A percentile compares a stretch with the other conserved stretches of the same genome.
Evolutionary conservation across 2,329 filamentous ascomycete genomes (phyloP).

Genomic region (Sporothrix pseudoabietina): DNA sequence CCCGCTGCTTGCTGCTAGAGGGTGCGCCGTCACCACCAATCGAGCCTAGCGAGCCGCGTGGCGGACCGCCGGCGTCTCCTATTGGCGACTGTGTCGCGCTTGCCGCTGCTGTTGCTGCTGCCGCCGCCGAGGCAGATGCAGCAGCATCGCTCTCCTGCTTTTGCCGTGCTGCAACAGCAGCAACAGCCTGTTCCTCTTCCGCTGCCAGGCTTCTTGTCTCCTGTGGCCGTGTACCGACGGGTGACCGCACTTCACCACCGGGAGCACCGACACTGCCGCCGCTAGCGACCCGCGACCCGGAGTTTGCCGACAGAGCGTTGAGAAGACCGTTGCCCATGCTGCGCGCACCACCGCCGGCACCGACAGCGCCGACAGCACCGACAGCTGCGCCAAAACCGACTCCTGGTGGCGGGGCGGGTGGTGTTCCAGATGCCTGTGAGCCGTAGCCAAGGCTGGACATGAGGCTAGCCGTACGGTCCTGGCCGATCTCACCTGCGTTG

Average conservation of each 20-base stretch:
- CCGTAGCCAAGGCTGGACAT: slow-evolving; percentile 60
- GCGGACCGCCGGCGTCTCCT: slow-evolving; percentile 32
- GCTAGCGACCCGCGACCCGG: slow-evolving; percentile 50
- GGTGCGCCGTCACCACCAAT: slow-evolving; percentile 48
- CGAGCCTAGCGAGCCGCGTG: slow-evolving; percentile 49
- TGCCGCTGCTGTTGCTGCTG: not conserved
- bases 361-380: not conserved
- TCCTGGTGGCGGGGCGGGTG: slow-evolving; percentile 41
- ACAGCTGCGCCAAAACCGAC: not conserved
- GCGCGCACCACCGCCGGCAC: slow-evolving; percentile 38
- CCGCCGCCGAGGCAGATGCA: slow-evolving; percentile 31
- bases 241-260: slow-evolving; percentile 51
- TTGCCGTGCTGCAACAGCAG: slow-evolving; percentile 49
- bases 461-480: slow-evolving; percentile 55
- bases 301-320: slow-evolving; percentile 65
- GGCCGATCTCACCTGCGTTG: slow-evolving; percentile 58
- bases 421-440: slow-evolving; percentile 48
- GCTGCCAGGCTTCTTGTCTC: slow-evolving; percentile 47
- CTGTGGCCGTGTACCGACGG: slow-evolving; percentile 51
- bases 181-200: slow-evolving; percentile 46
- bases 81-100: slow-evolving; percentile 38
- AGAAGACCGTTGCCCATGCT: slow-evolving; percentile 60
- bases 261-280: slow-evolving; percentile 36
- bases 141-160: slow-evolving; percentile 50
- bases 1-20: slow-evolving; percentile 45